Evolutionary conservation across 306 rosid genomes (phyloP), one percentile per base, ranked within the genome.

Genomic region (Acacia melanoxylon): DNA sequence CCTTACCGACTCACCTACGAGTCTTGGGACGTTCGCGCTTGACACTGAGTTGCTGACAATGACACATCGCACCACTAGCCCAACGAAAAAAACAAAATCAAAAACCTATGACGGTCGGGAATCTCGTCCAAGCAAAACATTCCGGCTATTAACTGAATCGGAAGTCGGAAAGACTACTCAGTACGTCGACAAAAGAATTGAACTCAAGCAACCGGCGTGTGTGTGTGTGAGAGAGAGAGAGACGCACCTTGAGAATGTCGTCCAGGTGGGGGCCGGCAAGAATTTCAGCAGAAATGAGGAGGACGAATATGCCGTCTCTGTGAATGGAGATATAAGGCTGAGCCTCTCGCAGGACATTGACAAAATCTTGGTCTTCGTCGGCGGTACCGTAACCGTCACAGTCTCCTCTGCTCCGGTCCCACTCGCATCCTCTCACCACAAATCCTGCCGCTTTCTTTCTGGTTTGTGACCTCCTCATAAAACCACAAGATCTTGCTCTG

Each of bases 311-410:
- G 7, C 88, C 84, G 19, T 51, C 86, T 61, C 86, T 89, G 42
- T 91, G 86, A 1, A 85, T 77, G 17, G 87, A 87, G 44, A 89
- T 83, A 73, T 91, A 94, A 5, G 97, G 94, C 78, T 89, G 94
- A n/a, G 92, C 91, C 82, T 94, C 94, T 25, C 88, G 52, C 2
- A 94, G 85, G 31, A 81, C 89, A 71, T 86, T 86, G 19, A 92
- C 95, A 4, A 88, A 89, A 46, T 68, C 59, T 70, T 20, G 45
- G 29, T 92, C 98, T 65, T 88, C 90, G 76, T 90, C 88, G 10
- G 81, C 59, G n/a, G 51, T 59, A 0, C 61, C 85, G 58, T 62
- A 37, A 37, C 41, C 41, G 41, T 37, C 41, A 37, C 8, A 0
- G 11, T 46, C 84, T 29, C 42, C 67, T 0, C 46, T 54, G 17